phyloP scores from a whole-genome alignment of 1,284 basidiomycete genomes.

The Malassezia brasiliensis region DNA sequence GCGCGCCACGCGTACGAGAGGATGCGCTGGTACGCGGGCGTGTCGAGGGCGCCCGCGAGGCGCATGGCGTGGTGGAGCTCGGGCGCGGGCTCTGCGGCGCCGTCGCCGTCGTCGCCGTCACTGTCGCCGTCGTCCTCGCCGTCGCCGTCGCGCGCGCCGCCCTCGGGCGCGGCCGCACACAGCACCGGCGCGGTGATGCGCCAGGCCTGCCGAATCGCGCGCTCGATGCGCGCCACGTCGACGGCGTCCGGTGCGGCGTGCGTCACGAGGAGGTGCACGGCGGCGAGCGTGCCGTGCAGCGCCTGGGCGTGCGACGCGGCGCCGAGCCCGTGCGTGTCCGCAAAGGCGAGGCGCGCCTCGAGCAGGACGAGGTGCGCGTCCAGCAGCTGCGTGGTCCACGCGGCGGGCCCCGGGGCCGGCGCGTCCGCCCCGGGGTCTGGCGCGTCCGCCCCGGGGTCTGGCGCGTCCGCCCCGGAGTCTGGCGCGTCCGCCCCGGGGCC shows the following conservation, averaged over 20 bases:
- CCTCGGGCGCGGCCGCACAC: constrained; percentile 43
- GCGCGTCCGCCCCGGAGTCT: too few species aligned
- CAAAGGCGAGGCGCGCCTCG: constrained; percentile 31
- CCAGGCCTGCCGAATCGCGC: constrained; percentile 39
- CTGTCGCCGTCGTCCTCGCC: not conserved
- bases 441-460: too few species aligned
- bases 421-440: not conserved
- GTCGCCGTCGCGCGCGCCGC: not conserved
- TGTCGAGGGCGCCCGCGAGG: constrained; percentile 18
- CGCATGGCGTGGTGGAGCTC: constrained; percentile 34
- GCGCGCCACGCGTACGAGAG: constrained; percentile 48
- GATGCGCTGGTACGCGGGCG: constrained; percentile 45
- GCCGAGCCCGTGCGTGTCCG: constrained; percentile 26
- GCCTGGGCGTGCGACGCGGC: constrained; percentile 35
- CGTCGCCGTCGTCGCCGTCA: not conserved
- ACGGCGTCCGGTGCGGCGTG: constrained; percentile 7
- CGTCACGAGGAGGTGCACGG: constrained; percentile 41
- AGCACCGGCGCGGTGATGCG: constrained; percentile 39
- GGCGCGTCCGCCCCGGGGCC: too few species aligned
- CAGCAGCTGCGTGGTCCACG: not conserved
- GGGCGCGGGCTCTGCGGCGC: constrained; percentile 17
- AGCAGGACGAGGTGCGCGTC: constrained; percentile 23
- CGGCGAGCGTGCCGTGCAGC: constrained; percentile 46
- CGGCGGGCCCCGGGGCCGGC: not conserved
- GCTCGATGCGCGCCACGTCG: not conserved